phyloP scores from a whole-genome alignment of 2,329 filamentous ascomycete genomes.

The Fusarium devonianum region DNA sequence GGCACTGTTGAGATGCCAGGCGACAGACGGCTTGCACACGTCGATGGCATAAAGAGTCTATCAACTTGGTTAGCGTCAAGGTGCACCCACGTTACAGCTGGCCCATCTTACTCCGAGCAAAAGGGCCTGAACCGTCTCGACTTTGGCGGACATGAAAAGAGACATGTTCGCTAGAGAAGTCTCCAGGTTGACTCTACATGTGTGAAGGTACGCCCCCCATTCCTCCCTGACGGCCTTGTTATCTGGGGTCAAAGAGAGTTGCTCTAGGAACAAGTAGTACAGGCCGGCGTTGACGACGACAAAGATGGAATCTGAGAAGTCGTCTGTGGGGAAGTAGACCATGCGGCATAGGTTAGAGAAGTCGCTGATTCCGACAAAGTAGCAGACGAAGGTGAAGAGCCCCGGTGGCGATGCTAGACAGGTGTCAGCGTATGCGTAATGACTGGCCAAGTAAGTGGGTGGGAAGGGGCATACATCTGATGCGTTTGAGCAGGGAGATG shows the following conservation, averaged over 20 bases:
- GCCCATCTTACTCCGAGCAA: constrained; percentile 59
- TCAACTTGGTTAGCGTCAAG: constrained; percentile 5
- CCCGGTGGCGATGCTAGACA: constrained; percentile 51
- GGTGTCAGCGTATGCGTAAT: constrained; percentile 10
- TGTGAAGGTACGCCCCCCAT: constrained; percentile 49
- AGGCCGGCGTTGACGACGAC: constrained; percentile 59
- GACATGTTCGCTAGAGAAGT: constrained; percentile 60
- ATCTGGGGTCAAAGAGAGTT: constrained; percentile 46
- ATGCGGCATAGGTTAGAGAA: constrained; percentile 58
- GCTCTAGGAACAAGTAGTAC: constrained; percentile 59
- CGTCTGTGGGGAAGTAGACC: constrained; percentile 61
- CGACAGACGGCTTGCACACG: constrained; percentile 66
- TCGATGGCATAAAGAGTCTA: constrained; percentile 69
- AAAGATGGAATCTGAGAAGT: constrained; percentile 58
- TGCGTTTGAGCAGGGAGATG: constrained; percentile 56
- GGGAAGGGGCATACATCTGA: constrained; percentile 49
- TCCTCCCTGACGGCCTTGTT: constrained; percentile 46
- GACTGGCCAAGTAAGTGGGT: not conserved
- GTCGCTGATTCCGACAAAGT: constrained; percentile 57
- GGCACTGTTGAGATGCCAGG: constrained; percentile 67
- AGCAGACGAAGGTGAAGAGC: constrained; percentile 59
- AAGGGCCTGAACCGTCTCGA: constrained; percentile 64
- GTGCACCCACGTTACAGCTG: not conserved
- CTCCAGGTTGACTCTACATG: constrained; percentile 59
- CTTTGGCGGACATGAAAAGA: constrained; percentile 62